Percentiles rank a stretch among this genome's conserved stretches.
These are phyloP conservation scores for Massospora cicadina DNA, from an alignment of 371 early-diverging fungal genomes.

Conservation along the genomic window DNA sequence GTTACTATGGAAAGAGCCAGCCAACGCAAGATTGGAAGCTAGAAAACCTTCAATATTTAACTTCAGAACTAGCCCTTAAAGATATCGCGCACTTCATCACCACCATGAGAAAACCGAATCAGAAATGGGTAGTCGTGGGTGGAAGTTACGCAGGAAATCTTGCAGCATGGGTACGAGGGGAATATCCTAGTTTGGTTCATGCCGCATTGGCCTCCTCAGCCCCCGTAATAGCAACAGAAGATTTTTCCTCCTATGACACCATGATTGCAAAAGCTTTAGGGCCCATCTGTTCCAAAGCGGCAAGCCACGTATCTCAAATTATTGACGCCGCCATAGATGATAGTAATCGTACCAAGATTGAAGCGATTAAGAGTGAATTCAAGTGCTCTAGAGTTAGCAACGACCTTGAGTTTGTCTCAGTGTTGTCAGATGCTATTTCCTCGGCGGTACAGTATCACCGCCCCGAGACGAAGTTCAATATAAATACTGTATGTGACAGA, in stretches of 20 bases:
- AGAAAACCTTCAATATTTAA: constrained; percentile 24
- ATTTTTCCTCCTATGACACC: constrained; percentile 37
- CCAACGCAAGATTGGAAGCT: constrained; percentile 18
- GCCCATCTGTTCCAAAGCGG: neutral
- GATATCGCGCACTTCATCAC: constrained; percentile 42
- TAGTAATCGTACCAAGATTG: neutral
- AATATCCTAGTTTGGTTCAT: constrained; percentile 41
- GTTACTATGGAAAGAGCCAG: constrained; percentile 51
- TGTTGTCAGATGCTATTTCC: neutral
- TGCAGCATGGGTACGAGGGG: constrained; percentile 45
- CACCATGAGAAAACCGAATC: constrained; percentile 9
- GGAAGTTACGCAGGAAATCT: constrained; percentile 54
- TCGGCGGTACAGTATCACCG: neutral
- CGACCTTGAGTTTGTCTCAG: neutral
- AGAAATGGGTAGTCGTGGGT: constrained; percentile 46
- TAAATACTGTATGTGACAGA: neutral
- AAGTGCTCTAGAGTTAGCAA: neutral
- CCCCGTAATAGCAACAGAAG: constrained; percentile 32
- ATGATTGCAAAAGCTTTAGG: neutral
- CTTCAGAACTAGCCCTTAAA: constrained; percentile 34
- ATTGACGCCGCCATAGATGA: neutral
- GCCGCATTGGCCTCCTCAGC: constrained; percentile 55
- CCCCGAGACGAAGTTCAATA: neutral
- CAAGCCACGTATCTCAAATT: neutral
- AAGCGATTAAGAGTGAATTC: neutral